Evolutionary conservation across 2,329 filamentous ascomycete species (phyloP), one percentile per base, ranked within the genome.

Genomic region (Leptographium flavum): DNA sequence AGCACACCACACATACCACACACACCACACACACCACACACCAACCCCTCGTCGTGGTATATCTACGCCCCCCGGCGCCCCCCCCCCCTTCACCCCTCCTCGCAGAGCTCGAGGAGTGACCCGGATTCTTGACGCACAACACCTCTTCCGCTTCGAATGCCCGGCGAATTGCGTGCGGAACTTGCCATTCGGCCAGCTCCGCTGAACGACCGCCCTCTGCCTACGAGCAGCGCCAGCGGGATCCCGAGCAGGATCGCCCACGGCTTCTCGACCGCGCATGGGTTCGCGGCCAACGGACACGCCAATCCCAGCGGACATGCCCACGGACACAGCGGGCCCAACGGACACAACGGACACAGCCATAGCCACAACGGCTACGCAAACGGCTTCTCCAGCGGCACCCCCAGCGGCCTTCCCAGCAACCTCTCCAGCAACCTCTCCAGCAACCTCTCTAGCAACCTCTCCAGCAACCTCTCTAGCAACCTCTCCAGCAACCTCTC

Each of bases 121-220:
- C n/a, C n/a, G n/a, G n/a, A 25, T 36, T 31, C 33, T 22, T 11
- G 13, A 21, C 39, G 25, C 6, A 15, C 14, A 19, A 11, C 21
- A 21, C 27, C 33, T 45, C 21, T 30, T 13, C 39, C 13, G n/a
- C 15, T 35, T 28, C 44, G 43, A 27, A 53, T 54, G 53, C 47
- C 52, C 28, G 49, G 44, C 46, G 47, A 50, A 50, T 30, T 53
- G 22, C 48, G 43, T 15, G 45, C 49, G 46, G 53, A 53, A 38
- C 52, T 54, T n/a, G 53, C 53, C 53, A 50, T 54, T 43, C 49
- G 53, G 53, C 50, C 52, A 46, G 52, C 48, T 50, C 51, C 49
- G 46, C 32, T 38, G 11, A 46, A 43, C 38, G 40, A 25, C 40
- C 41, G 31, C 46, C 40, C 41, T 19, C 23, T 13, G 5, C 30